Evolutionary conservation across 1,139 yeast genomes (phyloP), one percentile per base, ranked within the genome.

Genomic region (Blastobotrys buckinghamii): DNA sequence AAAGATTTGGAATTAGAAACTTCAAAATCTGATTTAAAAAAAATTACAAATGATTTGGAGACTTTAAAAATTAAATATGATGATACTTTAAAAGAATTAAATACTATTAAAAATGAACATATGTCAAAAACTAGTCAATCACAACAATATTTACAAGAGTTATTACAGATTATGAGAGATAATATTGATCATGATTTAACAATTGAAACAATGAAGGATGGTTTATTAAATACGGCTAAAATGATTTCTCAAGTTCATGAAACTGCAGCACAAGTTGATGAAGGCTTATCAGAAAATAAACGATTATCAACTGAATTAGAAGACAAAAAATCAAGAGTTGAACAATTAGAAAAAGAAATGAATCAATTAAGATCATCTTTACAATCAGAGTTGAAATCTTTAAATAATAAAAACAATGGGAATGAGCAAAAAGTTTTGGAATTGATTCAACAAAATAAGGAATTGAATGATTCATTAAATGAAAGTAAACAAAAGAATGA

Each of bases 261-360:
- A 12, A 42, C 51, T 6, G 44, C 44, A 16, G 44, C 48, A 1
- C 52, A 50, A 30, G 47, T 45, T 15, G 41, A 50, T 24, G 50
- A 47, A 29, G 45, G 49, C 3, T 37, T 44, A 24, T 20, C 45
- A 13, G 53, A 51, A 36, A 44, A 51, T 19, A 43, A 26, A 16
- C 42, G 45, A 26, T 47, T 50, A 1, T 27, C 37, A 15, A 6
- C 38, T 48, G 19, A 50, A 38, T n/a, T 52, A 41, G 43, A 44
- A 20, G 50, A 48, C 12, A 37, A 33, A 7, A 44, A 51, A 33
- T 27, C 49, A 8, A 36, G 24, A 35, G 26, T 17, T 15, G 12
- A 32, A 20, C n/a, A 22, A 19, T 29, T 17, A 8, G 19, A 41
- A 19, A n/a, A 41, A 13, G 15, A 19, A 9, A 20, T 37, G 40